Evolutionary conservation across 108 stramenopile genomes (phyloP), one percentile per base, ranked within the genome.

Genomic region (Fragilaria crotonensis): DNA sequence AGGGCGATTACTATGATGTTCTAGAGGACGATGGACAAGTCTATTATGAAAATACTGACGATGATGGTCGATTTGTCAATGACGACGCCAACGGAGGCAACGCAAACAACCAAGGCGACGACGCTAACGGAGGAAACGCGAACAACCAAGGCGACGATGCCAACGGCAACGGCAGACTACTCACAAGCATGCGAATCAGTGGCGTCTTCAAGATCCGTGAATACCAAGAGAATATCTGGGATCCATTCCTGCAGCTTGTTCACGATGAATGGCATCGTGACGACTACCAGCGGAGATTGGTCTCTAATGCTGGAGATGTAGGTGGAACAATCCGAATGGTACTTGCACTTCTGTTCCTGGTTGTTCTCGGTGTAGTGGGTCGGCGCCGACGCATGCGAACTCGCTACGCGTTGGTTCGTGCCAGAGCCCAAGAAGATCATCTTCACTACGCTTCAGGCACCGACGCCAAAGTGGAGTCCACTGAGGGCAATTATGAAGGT

Each of bases 351-450:
- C 48, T 77, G 53, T 92, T 92, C 51, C 61, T 88, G 17, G 59
- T 88, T 19, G 54, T 92, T 21, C 59, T 92, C 27, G 90, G 86
- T 22, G 57, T 84, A 18, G 56, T 88, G 25, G 90, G 90, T 30
- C 76, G 90, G 5, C 82, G 90, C 9, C 78, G 87, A 22, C 69
- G 90, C 0, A 92, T 92, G 84, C 67, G 84, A 21, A 88, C 90
- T 11, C 69, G 90, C 33, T 88, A 80, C 36, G 77, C 83, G 36
- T 57, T 92, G 14, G 66, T 80, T 1, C 72, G 83, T 41, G 80
- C 86, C 1, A 53, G 90, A 1, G 81, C 84, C 5, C 85, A 88
- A 66, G 90, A 92, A 55, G 90, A 92, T 65, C 85, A 88, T 57
- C 68, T 87, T 2, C 86, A 77, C 67, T 85, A 90, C 57, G 85